A percentile compares a stretch with the other conserved stretches of the same genome.
phyloP scores from a whole-genome alignment of 1,139 yeast genomes.

The Sugiyamaella pinicola region DNA sequence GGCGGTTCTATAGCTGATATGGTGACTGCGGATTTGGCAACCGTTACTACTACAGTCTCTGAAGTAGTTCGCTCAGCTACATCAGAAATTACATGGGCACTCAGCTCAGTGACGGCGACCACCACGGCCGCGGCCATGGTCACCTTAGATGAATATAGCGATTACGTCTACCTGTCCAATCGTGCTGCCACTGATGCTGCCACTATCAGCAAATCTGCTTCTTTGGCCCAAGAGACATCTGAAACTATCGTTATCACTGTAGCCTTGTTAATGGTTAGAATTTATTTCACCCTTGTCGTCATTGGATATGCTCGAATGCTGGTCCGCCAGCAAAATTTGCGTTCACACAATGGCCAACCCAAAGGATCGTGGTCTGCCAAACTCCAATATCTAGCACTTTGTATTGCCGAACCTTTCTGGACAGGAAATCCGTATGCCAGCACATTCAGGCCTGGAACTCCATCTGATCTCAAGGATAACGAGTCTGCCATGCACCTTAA shows the following conservation, averaged over 20 bases:
- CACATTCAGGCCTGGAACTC: slow-evolving; percentile 3
- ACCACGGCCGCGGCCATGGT: slow-evolving; percentile 14
- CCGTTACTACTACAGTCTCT: neutral
- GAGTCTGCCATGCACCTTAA: slow-evolving; percentile 16
- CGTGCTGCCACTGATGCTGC: slow-evolving; percentile 16
- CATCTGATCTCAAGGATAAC: slow-evolving; percentile 14
- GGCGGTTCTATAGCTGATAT: slow-evolving; percentile 20
- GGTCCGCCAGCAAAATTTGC: slow-evolving; percentile 41
- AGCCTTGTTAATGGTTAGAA: slow-evolving; percentile 54
- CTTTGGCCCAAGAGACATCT: slow-evolving; percentile 70
- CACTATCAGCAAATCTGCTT: slow-evolving; percentile 56
- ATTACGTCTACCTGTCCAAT: neutral
- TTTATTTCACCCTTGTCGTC: slow-evolving; percentile 68
- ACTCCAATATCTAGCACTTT: slow-evolving; percentile 36
- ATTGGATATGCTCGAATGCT: slow-evolving; percentile 58
- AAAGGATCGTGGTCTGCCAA: slow-evolving; percentile 39
- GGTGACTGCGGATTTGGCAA: slow-evolving; percentile 12
- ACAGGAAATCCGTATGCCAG: slow-evolving; percentile 51
- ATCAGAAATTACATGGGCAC: neutral
- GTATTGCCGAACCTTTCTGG: slow-evolving; percentile 42
- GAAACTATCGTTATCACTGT: slow-evolving; percentile 63
- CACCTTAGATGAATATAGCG: slow-evolving; percentile 9
- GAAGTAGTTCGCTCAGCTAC: slow-evolving; percentile 16
- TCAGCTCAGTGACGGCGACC: slow-evolving; percentile 18
- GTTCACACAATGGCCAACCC: slow-evolving; percentile 42